Base-by-base conservation (phyloP, 495 filamentous ascomycete genomes). In the Aspergillus homomorphus region DNA sequence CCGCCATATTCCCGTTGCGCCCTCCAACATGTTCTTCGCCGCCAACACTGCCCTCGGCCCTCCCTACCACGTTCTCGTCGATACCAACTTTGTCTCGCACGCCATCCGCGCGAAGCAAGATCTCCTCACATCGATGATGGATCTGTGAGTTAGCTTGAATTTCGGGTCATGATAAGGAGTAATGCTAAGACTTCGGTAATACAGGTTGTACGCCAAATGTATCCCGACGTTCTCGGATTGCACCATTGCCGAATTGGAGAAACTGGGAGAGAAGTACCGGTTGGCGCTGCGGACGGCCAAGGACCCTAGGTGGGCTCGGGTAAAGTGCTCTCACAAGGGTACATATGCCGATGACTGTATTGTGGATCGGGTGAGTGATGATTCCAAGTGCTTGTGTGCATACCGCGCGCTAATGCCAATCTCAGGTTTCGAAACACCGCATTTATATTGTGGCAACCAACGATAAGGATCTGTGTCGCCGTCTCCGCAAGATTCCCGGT, bases 311-410 rank as follows among this genome's bases (percentile, higher is more conserved):
- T 97, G 90, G 77, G 87, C 92, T 66, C 75, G 92, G 51, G 66
- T 96, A 33, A 81, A 84, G 61, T 98, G 93, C 69, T 88, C 90
- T 65, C 93, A 97, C 73, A 88, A 89, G 71, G 92, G 92, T 12
- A 86, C 87, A 2, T 96, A 96, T 78, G 92, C 92, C n/a, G 92
- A 96, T 80, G 92, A 97, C 61, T 97, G 92, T 66, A 82, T 98
- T 9, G 92, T 97, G 15, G 93, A 97, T 69, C 79, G 92, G 22
- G 85, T 95, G 21, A 82, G 66, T 66, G 83, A 66, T 79, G 84
- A 61, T 59, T 66, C 45, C 64, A 64, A 54, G n/a, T 46, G n/a
- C 44, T 19, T 4, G 22, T 45, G 26, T 24, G 33, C 12, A n/a
- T 44, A 43, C 18, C 20, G 15, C 50, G 20, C 26, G 38, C 38